Evolutionary conservation across 148 eudicot species (phyloP).

Genomic region (Nepenthes mirabilis): DNA sequence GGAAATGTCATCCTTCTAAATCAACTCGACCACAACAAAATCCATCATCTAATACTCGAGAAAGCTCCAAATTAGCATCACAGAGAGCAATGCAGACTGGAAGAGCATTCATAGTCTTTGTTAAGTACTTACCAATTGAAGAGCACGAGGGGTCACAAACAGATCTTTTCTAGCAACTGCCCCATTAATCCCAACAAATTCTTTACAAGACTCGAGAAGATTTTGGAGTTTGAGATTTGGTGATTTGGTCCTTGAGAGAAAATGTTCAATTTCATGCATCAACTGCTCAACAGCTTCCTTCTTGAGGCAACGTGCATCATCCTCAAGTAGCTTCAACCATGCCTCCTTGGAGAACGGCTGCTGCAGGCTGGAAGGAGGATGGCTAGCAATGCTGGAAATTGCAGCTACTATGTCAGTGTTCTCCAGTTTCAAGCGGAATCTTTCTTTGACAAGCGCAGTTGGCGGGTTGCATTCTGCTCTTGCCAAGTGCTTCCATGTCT

Average conservation of each 20-base stretch:
- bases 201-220: conserved; percentile 40
- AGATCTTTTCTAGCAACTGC: not conserved
- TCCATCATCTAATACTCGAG: no score
- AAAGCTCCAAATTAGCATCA: no score
- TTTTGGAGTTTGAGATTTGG: conserved; percentile 31
- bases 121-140: no score
- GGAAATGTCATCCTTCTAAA: no score
- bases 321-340: conserved; percentile 47
- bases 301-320: conserved; percentile 25
- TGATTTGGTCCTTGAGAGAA: conserved; percentile 20
- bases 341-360: conserved; percentile 46
- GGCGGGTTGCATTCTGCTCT: conserved; percentile 42
- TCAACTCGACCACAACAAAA: no score
- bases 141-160: no score
- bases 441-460: conserved; percentile 51
- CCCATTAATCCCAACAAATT: conserved; percentile 25
- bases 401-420: conserved; percentile 37
- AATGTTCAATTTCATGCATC: conserved; percentile 21
- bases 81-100: no score
- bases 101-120: no score
- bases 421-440: conserved; percentile 53
- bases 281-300: conserved; percentile 32
- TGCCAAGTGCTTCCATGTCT: conserved; percentile 64
- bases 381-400: conserved; percentile 34
- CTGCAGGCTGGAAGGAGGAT: conserved; percentile 32